phyloP scores from a whole-genome alignment of 1,284 basidiomycete genomes.

The Violaceomyces palustris region DNA sequence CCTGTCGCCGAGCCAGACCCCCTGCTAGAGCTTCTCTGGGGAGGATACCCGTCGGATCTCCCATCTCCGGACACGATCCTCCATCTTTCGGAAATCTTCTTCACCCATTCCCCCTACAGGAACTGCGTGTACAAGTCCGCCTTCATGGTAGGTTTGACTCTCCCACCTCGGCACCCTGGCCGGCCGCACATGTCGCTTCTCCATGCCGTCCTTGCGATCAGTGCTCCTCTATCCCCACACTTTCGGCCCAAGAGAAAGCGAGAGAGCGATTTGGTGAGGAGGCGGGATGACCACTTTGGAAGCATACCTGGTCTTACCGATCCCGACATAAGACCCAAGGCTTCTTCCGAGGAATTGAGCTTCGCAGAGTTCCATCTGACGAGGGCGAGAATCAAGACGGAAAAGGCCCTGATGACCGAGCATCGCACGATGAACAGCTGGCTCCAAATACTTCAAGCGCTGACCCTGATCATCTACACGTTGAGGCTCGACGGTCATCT shows the following conservation, averaged over 20 bases:
- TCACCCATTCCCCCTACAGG: constrained; percentile 6
- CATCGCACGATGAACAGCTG: constrained; percentile 2
- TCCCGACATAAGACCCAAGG: too few species aligned
- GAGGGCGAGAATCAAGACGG: constrained; percentile 5
- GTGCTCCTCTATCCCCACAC: constrained; percentile 7
- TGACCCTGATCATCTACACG: constrained; percentile 4
- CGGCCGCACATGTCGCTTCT: constrained; percentile 6
- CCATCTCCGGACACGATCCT: constrained; percentile 12
- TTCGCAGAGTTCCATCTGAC: constrained; percentile 12
- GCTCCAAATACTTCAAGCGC: constrained; percentile 8
- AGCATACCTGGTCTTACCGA: too few species aligned
- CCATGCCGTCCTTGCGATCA: constrained; percentile 10
- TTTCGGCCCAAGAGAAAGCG: too few species aligned
- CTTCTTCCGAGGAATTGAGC: constrained; percentile 1
- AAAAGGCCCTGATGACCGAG: constrained; percentile 1
- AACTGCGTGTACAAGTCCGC: constrained; percentile 6
- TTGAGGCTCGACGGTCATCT: constrained; percentile 4
- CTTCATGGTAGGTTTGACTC: constrained; percentile 7
- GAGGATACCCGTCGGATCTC: constrained; percentile 10
- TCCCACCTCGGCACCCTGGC: constrained; percentile 5
- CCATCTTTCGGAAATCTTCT: constrained; percentile 15
- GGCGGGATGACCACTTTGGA: too few species aligned
- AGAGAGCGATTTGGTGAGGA: too few species aligned
- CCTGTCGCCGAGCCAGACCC: too few species aligned
- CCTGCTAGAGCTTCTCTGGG: constrained; percentile 10